Conservation (phyloP, 495 filamentous ascomycete species). For the Saxophila tyrrhenica region DNA sequence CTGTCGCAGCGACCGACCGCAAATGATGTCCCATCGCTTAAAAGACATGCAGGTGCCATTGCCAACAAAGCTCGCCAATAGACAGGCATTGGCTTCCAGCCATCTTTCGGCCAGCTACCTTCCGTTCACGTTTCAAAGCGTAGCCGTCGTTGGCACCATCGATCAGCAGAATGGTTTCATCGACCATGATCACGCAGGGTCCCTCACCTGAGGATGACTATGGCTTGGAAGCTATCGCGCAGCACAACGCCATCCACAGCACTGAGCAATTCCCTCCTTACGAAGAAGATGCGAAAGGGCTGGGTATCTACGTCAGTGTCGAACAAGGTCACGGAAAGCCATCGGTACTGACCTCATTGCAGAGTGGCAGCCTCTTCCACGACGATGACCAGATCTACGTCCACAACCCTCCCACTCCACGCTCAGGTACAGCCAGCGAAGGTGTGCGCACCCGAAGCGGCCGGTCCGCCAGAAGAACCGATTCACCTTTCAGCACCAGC, state of each 20-base stretch:
- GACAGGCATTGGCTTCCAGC: background rate
- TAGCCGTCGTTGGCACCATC: background rate
- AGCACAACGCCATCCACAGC: conserved; percentile 12
- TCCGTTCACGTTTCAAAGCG: background rate
- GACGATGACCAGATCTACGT: conserved; percentile 11
- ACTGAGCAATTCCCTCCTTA: conserved; percentile 11
- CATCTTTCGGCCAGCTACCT: background rate
- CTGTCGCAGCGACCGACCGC: conserved; percentile 6
- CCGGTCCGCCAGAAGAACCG: conserved; percentile 28
- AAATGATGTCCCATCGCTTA: conserved; percentile 10
- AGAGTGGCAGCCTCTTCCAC: background rate
- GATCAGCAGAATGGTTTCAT: conserved; percentile 10
- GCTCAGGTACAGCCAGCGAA: conserved; percentile 27
- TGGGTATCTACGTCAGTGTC: conserved; percentile 15
- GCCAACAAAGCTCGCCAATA: background rate
- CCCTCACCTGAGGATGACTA: conserved; percentile 9
- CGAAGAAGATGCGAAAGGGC: conserved; percentile 12
- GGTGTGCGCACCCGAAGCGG: conserved; percentile 38
- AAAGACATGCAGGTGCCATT: conserved; percentile 18
- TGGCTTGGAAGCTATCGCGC: conserved; percentile 11
- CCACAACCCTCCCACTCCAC: conserved; percentile 32
- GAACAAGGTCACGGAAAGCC: background rate
- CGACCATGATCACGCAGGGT: conserved; percentile 1
- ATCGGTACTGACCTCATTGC: background rate
- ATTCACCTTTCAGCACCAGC: conserved; percentile 20